Conservation (phyloP, 768 basidiomycete genomes). For the Boletus pseudo-olivaceus region DNA sequence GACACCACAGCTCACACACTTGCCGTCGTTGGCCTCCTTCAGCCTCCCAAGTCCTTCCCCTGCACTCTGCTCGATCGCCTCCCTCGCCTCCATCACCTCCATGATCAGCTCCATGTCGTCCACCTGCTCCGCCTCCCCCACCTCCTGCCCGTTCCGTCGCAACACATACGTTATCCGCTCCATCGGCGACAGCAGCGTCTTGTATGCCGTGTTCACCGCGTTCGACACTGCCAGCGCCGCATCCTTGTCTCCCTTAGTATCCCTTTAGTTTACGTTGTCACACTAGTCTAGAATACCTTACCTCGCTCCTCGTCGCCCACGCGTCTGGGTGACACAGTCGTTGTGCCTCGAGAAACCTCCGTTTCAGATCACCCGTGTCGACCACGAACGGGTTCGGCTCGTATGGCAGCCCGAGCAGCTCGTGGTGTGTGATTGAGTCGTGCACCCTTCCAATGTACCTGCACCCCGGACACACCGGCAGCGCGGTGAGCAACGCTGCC, state of each 20-base stretch:
- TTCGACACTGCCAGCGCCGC: constrained; percentile 50
- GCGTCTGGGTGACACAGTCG: constrained; percentile 82
- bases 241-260: constrained; percentile 21
- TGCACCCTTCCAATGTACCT: constrained; percentile 61
- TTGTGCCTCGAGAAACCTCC: constrained; percentile 69
- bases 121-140: constrained; percentile 67
- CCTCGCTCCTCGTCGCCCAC: constrained; percentile 67
- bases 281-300: constrained; percentile 28
- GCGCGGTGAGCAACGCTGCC: constrained; percentile 50
- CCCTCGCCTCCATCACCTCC: constrained; percentile 76
- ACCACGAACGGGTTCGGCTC: constrained; percentile 69
- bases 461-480: constrained; percentile 78
- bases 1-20: constrained; percentile 17
- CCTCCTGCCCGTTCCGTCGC: constrained; percentile 50
- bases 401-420: constrained; percentile 61
- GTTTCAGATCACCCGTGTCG: constrained; percentile 56
- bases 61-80: constrained; percentile 59
- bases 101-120: constrained; percentile 69
- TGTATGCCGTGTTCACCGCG: constrained; percentile 79
- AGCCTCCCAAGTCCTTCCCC: constrained; percentile 54
- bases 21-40: constrained; percentile 53
- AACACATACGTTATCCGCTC: constrained; percentile 81
- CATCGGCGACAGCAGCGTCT: constrained; percentile 67
- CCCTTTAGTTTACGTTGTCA: constrained; percentile 6
- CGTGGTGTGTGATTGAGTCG: constrained; percentile 54